Conservation (phyloP, 192 early-diverging fungal species). For the Funneliformis mosseae region DNA sequence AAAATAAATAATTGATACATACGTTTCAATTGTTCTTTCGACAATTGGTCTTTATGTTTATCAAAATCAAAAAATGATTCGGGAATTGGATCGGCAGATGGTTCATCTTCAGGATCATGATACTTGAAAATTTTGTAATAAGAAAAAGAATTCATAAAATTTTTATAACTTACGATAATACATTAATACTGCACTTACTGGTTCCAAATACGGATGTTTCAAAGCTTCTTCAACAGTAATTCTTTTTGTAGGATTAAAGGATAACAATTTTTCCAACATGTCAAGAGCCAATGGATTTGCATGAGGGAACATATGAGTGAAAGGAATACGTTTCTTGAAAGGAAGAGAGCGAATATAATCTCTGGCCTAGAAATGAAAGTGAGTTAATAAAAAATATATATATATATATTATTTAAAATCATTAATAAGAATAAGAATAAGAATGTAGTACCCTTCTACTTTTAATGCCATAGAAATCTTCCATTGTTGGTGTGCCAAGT, state of each 20-base stretch:
- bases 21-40: slow-evolving; percentile 80
- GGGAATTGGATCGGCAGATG: slow-evolving; percentile 70
- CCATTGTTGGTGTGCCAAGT: slow-evolving; percentile 95
- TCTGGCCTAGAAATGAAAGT: slow-evolving; percentile 62
- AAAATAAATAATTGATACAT: slow-evolving; percentile 23
- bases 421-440: not conserved
- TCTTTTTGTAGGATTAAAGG: slow-evolving; percentile 83
- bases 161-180: not conserved
- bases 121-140: slow-evolving; percentile 40
- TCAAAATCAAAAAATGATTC: slow-evolving; percentile 86
- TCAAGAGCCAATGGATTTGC: slow-evolving; percentile 88
- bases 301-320: slow-evolving; percentile 81
- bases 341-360: slow-evolving; percentile 90
- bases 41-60: slow-evolving; percentile 79
- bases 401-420: not conserved
- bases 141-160: not conserved
- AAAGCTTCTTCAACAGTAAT: slow-evolving; percentile 92
- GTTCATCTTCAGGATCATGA: slow-evolving; percentile 79
- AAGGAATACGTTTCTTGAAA: slow-evolving; percentile 81
- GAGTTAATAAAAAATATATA: not conserved
- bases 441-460: slow-evolving; percentile 55
- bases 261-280: slow-evolving; percentile 83
- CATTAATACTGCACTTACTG: slow-evolving; percentile 9
- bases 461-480: slow-evolving; percentile 79
- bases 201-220: slow-evolving; percentile 84